Base-by-base conservation (phyloP, 2,329 filamentous ascomycete species). In the Diaporthe capsici region DNA sequence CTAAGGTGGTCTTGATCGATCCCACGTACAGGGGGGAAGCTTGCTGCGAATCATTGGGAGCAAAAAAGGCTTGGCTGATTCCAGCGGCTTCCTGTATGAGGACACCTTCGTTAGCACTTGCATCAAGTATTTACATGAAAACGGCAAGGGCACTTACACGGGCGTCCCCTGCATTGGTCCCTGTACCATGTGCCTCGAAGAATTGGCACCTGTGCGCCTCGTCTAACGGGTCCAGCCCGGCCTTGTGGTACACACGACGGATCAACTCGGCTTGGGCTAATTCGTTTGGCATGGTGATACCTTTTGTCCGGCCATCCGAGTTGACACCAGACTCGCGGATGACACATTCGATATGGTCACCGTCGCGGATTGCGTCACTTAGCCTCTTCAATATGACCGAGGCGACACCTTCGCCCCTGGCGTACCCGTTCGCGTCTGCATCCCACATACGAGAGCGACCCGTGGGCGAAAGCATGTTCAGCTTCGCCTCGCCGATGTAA, bases 341-440 rank as follows among this genome's bases (percentile, higher is more conserved):
- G 51, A 88, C 75, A 17, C 81, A 83, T 28, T 83, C 79, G 51
- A 88, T 85, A 0, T 76, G 28, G 55, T 85, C 84, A 0, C 86
- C 86, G 65, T 88, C 88, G 5, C 80, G 80, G 7, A 90, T 71
- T 0, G 89, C 90, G 44, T 82, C 82, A 17, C 84, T 84, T 17
- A 84, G 80, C 1, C 80, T 83, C 80, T 90, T 90, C 1, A 91
- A 76, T 0, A 90, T 75, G 0, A 91, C 44, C 1, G 84, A 82
- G 0, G 83, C 86, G 12, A 87, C 78, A 2, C 88, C 89, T 75
- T 91, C 89, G 3, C 88, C 89, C 20, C 88, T 83, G 0, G 84
- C 87, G 76, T 90, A 91, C 0, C 89, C 89, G 73, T 88, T 83
- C 0, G 86, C 89, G 8, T 80, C 78, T 0, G 80, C 79, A 76